Evolutionary conservation across 2,329 filamentous ascomycete genomes (phyloP).

Genomic region (Stagonosporopsis cucurbitacearum): DNA sequence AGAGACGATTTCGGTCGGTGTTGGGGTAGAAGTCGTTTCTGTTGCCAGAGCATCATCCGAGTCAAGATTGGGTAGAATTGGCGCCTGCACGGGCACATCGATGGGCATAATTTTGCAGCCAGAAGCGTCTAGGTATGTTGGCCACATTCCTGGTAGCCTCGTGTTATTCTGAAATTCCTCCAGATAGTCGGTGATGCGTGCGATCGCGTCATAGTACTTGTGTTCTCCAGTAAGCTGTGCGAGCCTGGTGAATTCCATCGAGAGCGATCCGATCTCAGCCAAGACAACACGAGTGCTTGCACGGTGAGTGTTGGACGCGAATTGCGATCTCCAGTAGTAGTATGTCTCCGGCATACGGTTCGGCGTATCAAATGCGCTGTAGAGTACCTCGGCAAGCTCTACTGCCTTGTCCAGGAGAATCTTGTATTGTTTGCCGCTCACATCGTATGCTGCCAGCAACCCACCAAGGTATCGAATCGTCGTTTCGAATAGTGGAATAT

Average conservation of each 20-base stretch:
- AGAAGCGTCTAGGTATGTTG: conserved; percentile 53
- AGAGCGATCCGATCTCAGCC: conserved; percentile 57
- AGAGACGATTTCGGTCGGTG: conserved; percentile 31
- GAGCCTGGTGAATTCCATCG: conserved; percentile 57
- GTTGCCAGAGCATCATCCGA: not conserved
- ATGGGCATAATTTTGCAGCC: conserved; percentile 43
- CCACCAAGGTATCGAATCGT: conserved; percentile 75
- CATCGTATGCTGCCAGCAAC: conserved; percentile 71
- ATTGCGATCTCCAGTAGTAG: conserved; percentile 61
- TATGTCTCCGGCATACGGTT: conserved; percentile 69
- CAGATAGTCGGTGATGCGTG: conserved; percentile 54
- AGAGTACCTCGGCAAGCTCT: conserved; percentile 69
- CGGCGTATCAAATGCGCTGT: conserved; percentile 71
- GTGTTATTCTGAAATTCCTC: conserved; percentile 55
- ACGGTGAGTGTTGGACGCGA: conserved; percentile 47
- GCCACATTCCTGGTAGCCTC: conserved; percentile 58
- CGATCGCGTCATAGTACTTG: conserved; percentile 57
- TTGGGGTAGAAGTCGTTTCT: conserved; percentile 7
- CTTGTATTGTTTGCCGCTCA: conserved; percentile 61
- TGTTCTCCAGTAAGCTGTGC: conserved; percentile 55
- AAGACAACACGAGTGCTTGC: conserved; percentile 52
- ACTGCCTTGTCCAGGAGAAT: conserved; percentile 67
- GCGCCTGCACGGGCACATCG: conserved; percentile 32
- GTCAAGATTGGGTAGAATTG: conserved; percentile 14
- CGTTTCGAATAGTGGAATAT: conserved; percentile 73